Base-by-base conservation (phyloP, 1,284 basidiomycete genomes). In the Tilletiopsis washingtonensis region DNA sequence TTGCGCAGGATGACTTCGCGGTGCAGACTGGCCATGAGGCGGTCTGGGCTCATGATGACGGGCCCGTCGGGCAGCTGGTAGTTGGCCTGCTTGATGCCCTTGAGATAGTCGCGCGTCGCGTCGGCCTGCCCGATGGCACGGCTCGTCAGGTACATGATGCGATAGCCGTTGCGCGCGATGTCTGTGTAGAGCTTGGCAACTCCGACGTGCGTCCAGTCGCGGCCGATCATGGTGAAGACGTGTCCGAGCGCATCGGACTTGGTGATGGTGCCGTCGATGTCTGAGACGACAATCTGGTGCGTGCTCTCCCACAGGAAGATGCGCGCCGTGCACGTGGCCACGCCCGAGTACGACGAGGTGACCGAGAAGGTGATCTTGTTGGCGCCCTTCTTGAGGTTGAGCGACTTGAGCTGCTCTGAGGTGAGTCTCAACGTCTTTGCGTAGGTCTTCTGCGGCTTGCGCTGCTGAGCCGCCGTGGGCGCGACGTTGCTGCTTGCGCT, bases 261-360 rank as follows among this genome's bases (percentile, higher is more conserved):
- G 29, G 94, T 99, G 72, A 99, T 99, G 0, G 94, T 99, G 1
- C 94, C 94, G 71, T 99, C 94, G 57, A 99, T 98, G 71, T 99
- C 94, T 29, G 91, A 97, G 39, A 99, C 84, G 27, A 98, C 87
- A 20, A 98, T 83, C 23, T 82, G 81, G 73, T 96, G 89, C 7
- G 82, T 84, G 24, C 84, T 82, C 56, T 97, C 88, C 93, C 91
- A 98, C 15, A 98, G 78, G 64, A 98, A 99, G 61, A 99, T 88
- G 3, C 91, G 81, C 7, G 94, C 90, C 1, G 88, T 84, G 62
- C 91, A 96, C 9, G 61, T 69, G 1, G 88, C 83, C 3, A 81
- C 81, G 5, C 89, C 88, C 4, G 88, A 86, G 43, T 87, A 82
- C n/a, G 89, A 90, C 3, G 79, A 80, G 19, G 76, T 78, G 34